Base-by-base conservation (phyloP, 495 filamentous ascomycete species). In the Aspergillus nanangensis region DNA sequence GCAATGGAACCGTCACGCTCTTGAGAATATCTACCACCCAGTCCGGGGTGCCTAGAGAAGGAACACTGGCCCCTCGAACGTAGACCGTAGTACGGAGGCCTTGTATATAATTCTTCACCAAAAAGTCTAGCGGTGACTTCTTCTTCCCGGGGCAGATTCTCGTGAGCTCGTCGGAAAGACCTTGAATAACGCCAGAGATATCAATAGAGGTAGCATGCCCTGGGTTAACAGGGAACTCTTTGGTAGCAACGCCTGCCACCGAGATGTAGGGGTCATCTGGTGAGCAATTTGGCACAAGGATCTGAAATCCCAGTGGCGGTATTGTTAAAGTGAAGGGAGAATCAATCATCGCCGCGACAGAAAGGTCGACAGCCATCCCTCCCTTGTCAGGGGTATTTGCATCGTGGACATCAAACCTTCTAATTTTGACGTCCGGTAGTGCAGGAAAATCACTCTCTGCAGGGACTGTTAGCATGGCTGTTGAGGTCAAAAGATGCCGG, bases 11-110 rank as follows among this genome's bases (percentile, higher is more conserved):
- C 4, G 85, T 90, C 53, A 96, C 76, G 56, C 83, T 89, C 38
- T 80, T 82, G 15, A 96, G 71, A 15, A 98, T 72, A 41, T 90
- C 81, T 0, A 77, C 75, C 38, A 96, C 69, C 93, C 93, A 98
- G 20, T 67, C 67, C 2, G 93, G 92, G 0, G 86, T 86, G 14
- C 78, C 72, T 11, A 69, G 55, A 19, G 66, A 73, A n/a, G 87
- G 80, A 22, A 79, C 63, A 40, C 80, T 75, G 19, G 86, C 83
- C 22, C 92, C 91, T 29, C 79, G 85, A 27, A 96, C 80, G 59
- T 86, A 92, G 5, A 97, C 73, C 0, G 80, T 90, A 2, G 83
- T 87, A 25, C 83, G 71, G 20, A 83, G 68, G 32, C 90, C 90
- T 47, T 87, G 78, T 40, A 96, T 81, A 61, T 93, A 98, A 45